Conservation (phyloP, 169 alveolate species). For the Eimeria necatrix region DNA sequence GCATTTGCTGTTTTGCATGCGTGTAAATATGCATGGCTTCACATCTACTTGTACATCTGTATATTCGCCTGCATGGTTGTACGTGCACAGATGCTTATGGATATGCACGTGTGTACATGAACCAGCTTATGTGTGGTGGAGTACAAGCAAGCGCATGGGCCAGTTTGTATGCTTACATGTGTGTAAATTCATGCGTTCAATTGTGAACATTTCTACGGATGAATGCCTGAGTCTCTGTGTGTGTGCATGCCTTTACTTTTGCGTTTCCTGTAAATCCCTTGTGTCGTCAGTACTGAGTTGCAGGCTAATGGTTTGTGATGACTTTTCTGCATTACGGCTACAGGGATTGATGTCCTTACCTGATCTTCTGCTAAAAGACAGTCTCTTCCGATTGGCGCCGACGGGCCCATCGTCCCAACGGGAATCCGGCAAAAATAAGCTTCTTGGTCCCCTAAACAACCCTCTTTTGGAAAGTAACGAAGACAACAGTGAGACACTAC, state of each 20-base stretch:
- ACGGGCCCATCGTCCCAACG: not conserved
- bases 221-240: not conserved
- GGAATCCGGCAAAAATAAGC: not conserved
- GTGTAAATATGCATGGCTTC: not conserved
- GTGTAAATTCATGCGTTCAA: not conserved
- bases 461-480: constrained; percentile 54
- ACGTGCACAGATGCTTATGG: too few species aligned
- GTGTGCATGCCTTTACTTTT: not conserved
- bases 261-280: too few species aligned
- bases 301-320: not conserved
- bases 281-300: too few species aligned
- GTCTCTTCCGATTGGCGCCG: constrained; percentile 52
- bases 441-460: constrained; percentile 58
- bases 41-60: not conserved
- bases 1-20: too few species aligned
- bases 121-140: not conserved
- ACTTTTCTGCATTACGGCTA: not conserved
- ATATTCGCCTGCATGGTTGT: not conserved
- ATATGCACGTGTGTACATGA: not conserved
- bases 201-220: too few species aligned
- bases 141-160: not conserved
- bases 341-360: constrained; percentile 82
- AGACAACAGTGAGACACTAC: not conserved
- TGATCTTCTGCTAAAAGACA: constrained; percentile 76
- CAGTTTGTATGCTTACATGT: not conserved